Base-by-base conservation (phyloP, 371 early-diverging fungal genomes). In the Mortierella sp. region DNA sequence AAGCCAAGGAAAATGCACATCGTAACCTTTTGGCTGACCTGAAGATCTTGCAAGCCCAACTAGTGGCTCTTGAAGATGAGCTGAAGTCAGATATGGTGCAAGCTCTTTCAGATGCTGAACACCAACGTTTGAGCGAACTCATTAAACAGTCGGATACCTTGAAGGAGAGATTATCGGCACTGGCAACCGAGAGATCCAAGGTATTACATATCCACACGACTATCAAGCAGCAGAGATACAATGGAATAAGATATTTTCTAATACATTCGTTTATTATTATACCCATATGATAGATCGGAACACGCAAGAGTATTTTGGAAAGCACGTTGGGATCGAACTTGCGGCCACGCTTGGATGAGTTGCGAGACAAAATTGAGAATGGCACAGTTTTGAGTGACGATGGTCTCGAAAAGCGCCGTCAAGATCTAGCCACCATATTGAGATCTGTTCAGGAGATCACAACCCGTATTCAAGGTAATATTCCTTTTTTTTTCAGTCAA, bases 291-390 rank as follows among this genome's bases (percentile, higher is more conserved):
- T 75, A 91, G 93, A 70, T 92, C 35, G 94, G 91, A 61, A 81
- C 84, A 3, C 89, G 89, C 26, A 93, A 93, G 42, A 91, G 88
- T 56, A 83, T 88, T 9, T 63, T 96, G n/a, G 90, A 92, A 54
- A 92, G 91, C 68, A 91, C 91, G 62, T 78, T 97, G 62, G 82
- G 89, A 5, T 83, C 87, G 8, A 91, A 92, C 67, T 72, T 93
- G 55, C 76, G 85, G 51, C 91, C 91, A n/a, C 85, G 87, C 58
- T 79, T 86, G 29, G 86, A 90, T 23, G 91, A 89, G 35, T 61
- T 93, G 23, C 42, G 81, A 10, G 85, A 83, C 34, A 86, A 89
- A 61, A 83, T 92, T 54, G 89, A 92, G 45, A 82, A 72, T 28
- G 65, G 81, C 71, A 22, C 83, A 80, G 26, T 57, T 84, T 23